Evolutionary conservation across 2,329 filamentous ascomycete genomes (phyloP).

Genomic region (Neonectria coccinea): DNA sequence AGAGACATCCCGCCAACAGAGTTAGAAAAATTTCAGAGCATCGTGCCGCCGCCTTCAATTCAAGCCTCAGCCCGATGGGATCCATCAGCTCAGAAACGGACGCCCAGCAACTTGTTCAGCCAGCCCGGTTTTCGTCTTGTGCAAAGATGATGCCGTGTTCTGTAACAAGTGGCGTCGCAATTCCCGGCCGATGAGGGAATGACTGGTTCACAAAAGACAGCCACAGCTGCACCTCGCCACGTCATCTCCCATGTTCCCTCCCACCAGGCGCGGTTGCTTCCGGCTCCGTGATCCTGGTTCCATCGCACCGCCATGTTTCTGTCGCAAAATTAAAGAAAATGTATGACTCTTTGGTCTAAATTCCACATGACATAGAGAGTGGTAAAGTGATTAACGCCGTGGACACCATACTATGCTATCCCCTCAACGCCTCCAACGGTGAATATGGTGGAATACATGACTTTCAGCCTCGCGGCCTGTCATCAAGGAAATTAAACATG

Average conservation of each 20-base stretch:
- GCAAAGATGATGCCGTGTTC: slow-evolving; percentile 32
- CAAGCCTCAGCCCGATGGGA: slow-evolving; percentile 16
- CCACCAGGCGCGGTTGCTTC: slow-evolving; percentile 33
- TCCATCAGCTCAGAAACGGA: slow-evolving; percentile 15
- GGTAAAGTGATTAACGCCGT: slow-evolving; percentile 61
- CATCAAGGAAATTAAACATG: slow-evolving; percentile 45
- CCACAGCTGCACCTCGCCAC: slow-evolving; percentile 36
- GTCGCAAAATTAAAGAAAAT: slow-evolving; percentile 51
- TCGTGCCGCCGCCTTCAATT: slow-evolving; percentile 28
- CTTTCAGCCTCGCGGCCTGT: slow-evolving; percentile 46
- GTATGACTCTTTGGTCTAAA: slow-evolving; percentile 53
- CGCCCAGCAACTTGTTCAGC: slow-evolving; percentile 26
- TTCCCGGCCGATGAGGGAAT: slow-evolving; percentile 27
- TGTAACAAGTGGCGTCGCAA: slow-evolving; percentile 39
- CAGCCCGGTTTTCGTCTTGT: slow-evolving; percentile 33
- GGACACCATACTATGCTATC: slow-evolving; percentile 70
- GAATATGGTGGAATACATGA: slow-evolving; percentile 66
- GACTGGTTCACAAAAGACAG: slow-evolving; percentile 33
- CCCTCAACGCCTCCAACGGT: slow-evolving; percentile 63
- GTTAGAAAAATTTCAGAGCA: slow-evolving; percentile 35
- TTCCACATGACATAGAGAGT: slow-evolving; percentile 52
- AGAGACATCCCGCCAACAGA: slow-evolving; percentile 37
- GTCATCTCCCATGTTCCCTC: slow-evolving; percentile 34
- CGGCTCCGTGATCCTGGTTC: slow-evolving; percentile 35
- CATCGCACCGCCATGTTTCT: slow-evolving; percentile 22